These are phyloP conservation scores for Yarrowia divulgata DNA, from an alignment of 805 yeast species.

Conservation along the genomic window DNA sequence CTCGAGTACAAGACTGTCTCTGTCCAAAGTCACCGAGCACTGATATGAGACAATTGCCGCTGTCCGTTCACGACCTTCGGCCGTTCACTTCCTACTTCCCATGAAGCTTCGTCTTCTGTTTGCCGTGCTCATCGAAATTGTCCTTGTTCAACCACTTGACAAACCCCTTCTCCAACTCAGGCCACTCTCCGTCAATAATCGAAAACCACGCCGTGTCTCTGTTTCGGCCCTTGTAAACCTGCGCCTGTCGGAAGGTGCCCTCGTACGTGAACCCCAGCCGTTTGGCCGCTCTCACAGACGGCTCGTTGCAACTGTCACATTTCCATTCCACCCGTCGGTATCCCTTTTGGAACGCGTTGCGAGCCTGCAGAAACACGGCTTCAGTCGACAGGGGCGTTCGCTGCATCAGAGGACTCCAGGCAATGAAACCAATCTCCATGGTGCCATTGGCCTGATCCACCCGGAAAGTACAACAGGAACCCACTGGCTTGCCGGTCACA, in stretches of 20 bases:
- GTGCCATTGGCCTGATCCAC: conserved; percentile 47
- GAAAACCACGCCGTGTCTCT: conserved; percentile 51
- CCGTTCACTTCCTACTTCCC: too few relatives aligned
- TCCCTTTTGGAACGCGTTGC: conserved; percentile 47
- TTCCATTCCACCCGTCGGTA: conserved; percentile 52
- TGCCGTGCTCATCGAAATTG: conserved; percentile 46
- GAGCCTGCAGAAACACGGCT: conserved; percentile 48
- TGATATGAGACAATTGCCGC: too few relatives aligned
- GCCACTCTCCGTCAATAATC: conserved; percentile 50
- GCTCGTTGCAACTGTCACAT: conserved; percentile 49
- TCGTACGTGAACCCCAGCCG: conserved; percentile 51
- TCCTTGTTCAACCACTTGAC: conserved; percentile 46
- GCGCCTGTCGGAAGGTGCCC: conserved; percentile 49
- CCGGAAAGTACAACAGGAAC: conserved; percentile 46
- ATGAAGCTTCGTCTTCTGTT: conserved; percentile 46
- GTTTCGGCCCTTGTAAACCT: conserved; percentile 47
- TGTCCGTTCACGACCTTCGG: too few relatives aligned
- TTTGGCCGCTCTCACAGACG: conserved; percentile 49
- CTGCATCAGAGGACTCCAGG: conserved; percentile 41
- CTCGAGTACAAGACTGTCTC: too few relatives aligned
- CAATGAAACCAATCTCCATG: conserved; percentile 31
- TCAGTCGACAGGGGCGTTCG: conserved; percentile 50
- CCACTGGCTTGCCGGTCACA: conserved; percentile 45
- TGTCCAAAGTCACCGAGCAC: too few relatives aligned
- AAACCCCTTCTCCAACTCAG: conserved; percentile 44